Base-by-base conservation (phyloP, 2,329 filamentous ascomycete species). In the Curvularia eragrostidis region DNA sequence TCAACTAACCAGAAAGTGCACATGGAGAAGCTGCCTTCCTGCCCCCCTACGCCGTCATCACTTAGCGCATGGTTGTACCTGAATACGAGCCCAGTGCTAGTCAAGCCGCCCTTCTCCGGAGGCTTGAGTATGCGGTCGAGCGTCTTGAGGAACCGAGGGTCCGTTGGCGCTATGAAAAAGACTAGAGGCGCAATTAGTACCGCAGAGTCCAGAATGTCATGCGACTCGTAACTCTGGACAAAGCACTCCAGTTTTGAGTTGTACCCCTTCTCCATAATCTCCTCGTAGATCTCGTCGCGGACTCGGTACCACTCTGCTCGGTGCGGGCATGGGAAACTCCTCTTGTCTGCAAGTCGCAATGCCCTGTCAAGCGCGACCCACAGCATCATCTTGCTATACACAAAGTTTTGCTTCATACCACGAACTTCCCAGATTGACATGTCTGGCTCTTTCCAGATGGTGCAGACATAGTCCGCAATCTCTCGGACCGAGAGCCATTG, bases 341-440 rank as follows among this genome's bases (percentile, higher is more conserved):
- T 81, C 76, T 92, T 93, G 18, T 93, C 89, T 3, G 89, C 82
- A 0, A 93, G 83, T 1, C 90, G 88, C 12, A 93, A 78, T 9
- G 88, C 90, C 5, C 90, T 87, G 72, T 93, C 90, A 61, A 93
- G 86, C 18, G 90, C 89, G 3, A 93, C 90, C 90, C 90, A 93
- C 21, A 93, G 82, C 87, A 93, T 91, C 62, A 93, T 83, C 71
- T 93, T 91, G n/a, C 88, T 91, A 76, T 93, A 93, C 13, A 88
- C 86, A 65, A 92, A 93, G 69, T 91, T 86, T 74, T 92, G 89
- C 71, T 89, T 89, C 68, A 87, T 80, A 63, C 90, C 90, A 41
- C 90, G 85, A 5, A 91, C 89, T 73, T 93, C 90, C 90, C 90
- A 93, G 67, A 93, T 93, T 2, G 89, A 91, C 89, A 92, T 92